Conservation (phyloP, 1,139 yeast genomes). For the Protomyces gravidus region DNA sequence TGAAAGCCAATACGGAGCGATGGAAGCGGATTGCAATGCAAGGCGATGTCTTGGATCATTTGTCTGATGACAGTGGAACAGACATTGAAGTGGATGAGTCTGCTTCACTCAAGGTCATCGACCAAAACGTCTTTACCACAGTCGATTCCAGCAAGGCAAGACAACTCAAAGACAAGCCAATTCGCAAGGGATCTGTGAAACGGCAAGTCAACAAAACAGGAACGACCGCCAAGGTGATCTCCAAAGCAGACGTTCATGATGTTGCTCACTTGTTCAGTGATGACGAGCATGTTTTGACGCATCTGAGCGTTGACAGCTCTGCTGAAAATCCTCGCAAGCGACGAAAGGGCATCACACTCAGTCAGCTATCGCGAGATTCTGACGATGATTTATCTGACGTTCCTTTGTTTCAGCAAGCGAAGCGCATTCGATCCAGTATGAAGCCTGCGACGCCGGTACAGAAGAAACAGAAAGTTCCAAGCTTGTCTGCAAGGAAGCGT, state of each 20-base stretch:
- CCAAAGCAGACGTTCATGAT: background rate
- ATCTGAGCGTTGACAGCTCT: background rate
- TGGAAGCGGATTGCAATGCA: background rate
- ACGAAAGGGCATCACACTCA: background rate
- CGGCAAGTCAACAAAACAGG: background rate
- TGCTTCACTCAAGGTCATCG: background rate
- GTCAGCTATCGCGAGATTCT: background rate
- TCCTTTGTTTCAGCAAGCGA: background rate
- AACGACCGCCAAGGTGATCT: background rate
- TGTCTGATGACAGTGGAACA: background rate
- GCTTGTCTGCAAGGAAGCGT: no score
- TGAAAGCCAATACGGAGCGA: background rate
- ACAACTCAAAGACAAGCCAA: background rate
- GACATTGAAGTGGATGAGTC: background rate
- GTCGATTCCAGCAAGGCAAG: no score
- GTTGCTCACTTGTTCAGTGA: constrained; percentile 6
- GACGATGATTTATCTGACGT: background rate
- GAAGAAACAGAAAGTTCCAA: no score
- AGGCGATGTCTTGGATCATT: background rate
- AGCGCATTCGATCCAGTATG: background rate
- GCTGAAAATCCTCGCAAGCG: background rate
- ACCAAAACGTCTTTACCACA: background rate
- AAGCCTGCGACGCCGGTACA: background rate
- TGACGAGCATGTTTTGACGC: background rate
- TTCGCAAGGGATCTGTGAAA: background rate